Conservation (phyloP, 176 grass and related monocot genomes). For the Eragrostis curvula region DNA sequence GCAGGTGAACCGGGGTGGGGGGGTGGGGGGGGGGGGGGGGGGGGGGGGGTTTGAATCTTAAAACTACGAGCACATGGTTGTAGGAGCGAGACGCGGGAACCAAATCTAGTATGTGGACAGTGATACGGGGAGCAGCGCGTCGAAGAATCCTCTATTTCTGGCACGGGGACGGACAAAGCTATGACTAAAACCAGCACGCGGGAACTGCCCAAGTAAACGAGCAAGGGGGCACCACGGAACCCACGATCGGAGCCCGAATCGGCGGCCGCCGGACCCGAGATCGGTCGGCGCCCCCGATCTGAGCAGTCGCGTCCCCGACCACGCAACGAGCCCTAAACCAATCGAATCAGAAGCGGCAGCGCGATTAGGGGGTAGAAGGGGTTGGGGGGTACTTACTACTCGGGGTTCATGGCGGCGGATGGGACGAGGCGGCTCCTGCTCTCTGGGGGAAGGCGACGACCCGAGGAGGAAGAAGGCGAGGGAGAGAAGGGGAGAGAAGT, state of each 20-base stretch:
- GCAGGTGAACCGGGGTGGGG: too few relatives aligned
- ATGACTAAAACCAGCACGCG: neutral
- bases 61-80: neutral
- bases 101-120: neutral
- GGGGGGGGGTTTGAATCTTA: neutral
- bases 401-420: slow-evolving; percentile 47
- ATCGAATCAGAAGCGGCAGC: neutral
- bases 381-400: slow-evolving; percentile 34
- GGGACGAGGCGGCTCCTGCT: slow-evolving; percentile 7
- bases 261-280: slow-evolving; percentile 5
- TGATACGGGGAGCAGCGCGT: neutral
- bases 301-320: neutral
- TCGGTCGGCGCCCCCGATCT: slow-evolving; percentile 1
- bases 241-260: slow-evolving; percentile 25
- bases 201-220: neutral
- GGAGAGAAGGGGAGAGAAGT: neutral
- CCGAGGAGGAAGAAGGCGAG: neutral
- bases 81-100: neutral
- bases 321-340: neutral
- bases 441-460: slow-evolving; percentile 16
- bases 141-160: slow-evolving; percentile 20
- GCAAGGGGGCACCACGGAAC: neutral
- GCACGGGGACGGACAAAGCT: neutral
- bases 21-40: too few relatives aligned
- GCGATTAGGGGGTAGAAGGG: neutral